Evolutionary conservation across 179 eudicot species (phyloP).

Genomic region (Camellia oleifera): DNA sequence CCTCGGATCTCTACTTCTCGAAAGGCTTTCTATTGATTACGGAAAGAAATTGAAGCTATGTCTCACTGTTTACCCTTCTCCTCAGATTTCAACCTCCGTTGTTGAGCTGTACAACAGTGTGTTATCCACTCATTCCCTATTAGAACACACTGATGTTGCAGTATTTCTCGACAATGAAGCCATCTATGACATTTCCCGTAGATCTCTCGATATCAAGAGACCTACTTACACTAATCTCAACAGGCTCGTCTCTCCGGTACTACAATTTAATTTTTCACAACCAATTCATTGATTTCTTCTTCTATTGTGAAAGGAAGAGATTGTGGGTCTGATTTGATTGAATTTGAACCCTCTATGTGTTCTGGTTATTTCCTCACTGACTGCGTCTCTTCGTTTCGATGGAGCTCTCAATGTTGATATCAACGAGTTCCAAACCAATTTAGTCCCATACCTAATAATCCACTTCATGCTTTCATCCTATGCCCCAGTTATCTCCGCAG

Average conservation of each 20-base stretch:
- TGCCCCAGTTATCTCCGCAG: constrained; percentile 53
- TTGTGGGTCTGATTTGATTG: too few relatives aligned
- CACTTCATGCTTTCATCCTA: constrained; percentile 65
- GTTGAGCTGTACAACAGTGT: constrained; percentile 41
- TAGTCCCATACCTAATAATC: constrained; percentile 51
- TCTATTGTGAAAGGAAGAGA: too few relatives aligned
- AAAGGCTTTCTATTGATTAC: constrained; percentile 21
- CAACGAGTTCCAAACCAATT: constrained; percentile 54
- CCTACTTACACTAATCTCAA: constrained; percentile 58
- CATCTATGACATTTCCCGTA: constrained; percentile 48
- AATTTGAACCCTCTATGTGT: too few relatives aligned
- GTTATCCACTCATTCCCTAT: constrained; percentile 33
- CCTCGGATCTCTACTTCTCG: constrained; percentile 20
- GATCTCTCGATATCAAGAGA: constrained; percentile 58
- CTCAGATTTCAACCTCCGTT: constrained; percentile 32
- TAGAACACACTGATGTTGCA: constrained; percentile 36
- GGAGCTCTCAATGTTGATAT: constrained; percentile 56
- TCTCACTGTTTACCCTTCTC: constrained; percentile 17
- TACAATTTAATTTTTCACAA: too few relatives aligned
- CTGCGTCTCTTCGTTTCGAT: constrained; percentile 54
- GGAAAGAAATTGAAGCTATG: constrained; percentile 21
- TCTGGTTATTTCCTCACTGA: constrained; percentile 38
- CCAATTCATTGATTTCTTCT: too few relatives aligned
- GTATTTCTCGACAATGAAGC: constrained; percentile 39
- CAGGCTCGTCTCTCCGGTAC: constrained; percentile 33